Conservation (phyloP, 345 rosid species). For the Jatropha curcas region DNA sequence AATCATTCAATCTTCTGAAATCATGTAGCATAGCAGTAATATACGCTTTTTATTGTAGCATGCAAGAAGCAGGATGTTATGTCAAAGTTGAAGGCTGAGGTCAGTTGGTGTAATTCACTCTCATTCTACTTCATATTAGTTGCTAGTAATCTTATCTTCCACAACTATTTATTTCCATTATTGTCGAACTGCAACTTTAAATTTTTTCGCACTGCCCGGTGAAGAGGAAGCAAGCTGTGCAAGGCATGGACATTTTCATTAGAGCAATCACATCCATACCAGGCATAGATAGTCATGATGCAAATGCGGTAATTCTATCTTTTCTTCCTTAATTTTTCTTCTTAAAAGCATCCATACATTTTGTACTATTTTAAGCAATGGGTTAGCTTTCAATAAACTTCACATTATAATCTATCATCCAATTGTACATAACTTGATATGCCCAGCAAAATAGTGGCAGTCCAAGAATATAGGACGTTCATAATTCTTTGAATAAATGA, state of each 20-base stretch:
- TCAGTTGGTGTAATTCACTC: constrained; percentile 29
- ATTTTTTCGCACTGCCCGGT: constrained; percentile 23
- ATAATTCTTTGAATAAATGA: too few species aligned
- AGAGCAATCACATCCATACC: constrained; percentile 76
- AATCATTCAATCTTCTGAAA: too few species aligned
- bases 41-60: constrained; percentile 42
- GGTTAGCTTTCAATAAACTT: background rate
- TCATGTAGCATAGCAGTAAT: too few species aligned
- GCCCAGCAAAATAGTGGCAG: background rate
- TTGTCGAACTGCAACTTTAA: background rate
- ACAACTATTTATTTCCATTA: background rate
- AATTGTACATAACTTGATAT: background rate
- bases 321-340: background rate
- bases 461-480: background rate
- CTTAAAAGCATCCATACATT: background rate
- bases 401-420: background rate
- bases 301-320: constrained; percentile 53
- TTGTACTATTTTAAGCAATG: background rate
- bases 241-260: constrained; percentile 57
- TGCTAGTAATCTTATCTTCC: background rate
- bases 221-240: constrained; percentile 69
- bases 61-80: constrained; percentile 70
- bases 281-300: constrained; percentile 79
- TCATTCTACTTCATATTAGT: background rate
- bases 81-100: constrained; percentile 80